Conservation (phyloP, 2,329 filamentous ascomycete species). For the Aspergillus luchuensis region DNA sequence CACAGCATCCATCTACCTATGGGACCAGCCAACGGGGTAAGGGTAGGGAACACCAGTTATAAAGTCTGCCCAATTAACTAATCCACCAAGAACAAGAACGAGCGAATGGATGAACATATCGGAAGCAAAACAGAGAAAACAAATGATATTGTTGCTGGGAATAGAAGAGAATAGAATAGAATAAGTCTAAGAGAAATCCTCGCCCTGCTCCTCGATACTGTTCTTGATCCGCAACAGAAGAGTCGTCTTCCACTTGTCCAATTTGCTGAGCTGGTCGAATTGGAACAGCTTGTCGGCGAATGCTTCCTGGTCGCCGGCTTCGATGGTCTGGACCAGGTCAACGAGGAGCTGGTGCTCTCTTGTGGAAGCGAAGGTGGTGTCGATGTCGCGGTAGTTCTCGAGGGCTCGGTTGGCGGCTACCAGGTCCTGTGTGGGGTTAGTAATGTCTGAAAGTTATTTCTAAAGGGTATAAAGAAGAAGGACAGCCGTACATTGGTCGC, state of each 20-base stretch:
- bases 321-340: slow-evolving; percentile 74
- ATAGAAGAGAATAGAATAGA: neutral
- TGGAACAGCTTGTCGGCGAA: slow-evolving; percentile 87
- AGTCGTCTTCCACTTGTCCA: slow-evolving; percentile 97
- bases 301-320: slow-evolving; percentile 75
- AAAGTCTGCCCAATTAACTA: neutral
- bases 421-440: slow-evolving; percentile 57
- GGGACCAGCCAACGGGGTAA: neutral
- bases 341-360: slow-evolving; percentile 79
- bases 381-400: slow-evolving; percentile 77
- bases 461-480: neutral
- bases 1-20: slow-evolving; percentile 1
- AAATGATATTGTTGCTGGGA: neutral
- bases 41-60: neutral
- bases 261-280: slow-evolving; percentile 87
- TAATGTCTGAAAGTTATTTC: neutral
- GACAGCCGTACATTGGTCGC: slow-evolving; percentile 53
- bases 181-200: slow-evolving; percentile 64
- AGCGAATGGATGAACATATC: neutral
- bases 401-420: slow-evolving; percentile 78
- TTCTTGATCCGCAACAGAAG: slow-evolving; percentile 81
- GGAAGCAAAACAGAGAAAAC: no score
- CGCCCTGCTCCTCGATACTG: slow-evolving; percentile 70
- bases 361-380: slow-evolving; percentile 73
- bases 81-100: neutral